phyloP scores from a whole-genome alignment of 2,329 filamentous ascomycete species.

The Graphium sp. region DNA sequence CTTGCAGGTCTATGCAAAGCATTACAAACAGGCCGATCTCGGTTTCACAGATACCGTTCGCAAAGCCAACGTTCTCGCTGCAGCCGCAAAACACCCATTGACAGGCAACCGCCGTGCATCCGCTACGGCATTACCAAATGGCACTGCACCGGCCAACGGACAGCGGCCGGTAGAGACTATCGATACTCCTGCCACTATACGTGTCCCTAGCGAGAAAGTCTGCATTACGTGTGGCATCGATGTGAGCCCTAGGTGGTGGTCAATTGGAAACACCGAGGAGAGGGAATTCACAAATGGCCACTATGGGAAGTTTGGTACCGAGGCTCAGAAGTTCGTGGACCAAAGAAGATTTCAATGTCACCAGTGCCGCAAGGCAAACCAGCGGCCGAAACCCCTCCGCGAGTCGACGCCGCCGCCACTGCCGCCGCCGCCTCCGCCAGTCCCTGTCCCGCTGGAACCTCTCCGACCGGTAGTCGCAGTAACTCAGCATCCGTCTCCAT shows the following conservation, averaged over 20 bases:
- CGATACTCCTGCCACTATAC: conserved; percentile 11
- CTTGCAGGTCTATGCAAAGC: conserved; percentile 71
- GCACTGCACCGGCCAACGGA: conserved; percentile 9
- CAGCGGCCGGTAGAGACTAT: background rate
- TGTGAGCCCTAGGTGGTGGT: conserved; percentile 61
- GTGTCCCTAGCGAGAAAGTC: conserved; percentile 29
- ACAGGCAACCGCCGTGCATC: conserved; percentile 36
- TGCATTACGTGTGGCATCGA: conserved; percentile 52
- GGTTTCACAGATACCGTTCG: conserved; percentile 81
- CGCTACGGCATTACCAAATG: conserved; percentile 22
- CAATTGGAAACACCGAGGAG: conserved; percentile 33
- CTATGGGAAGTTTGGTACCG: conserved; percentile 30
- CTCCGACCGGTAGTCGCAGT: conserved; percentile 1
- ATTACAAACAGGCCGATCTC: conserved; percentile 89
- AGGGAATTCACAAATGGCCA: conserved; percentile 34
- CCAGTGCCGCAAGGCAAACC: conserved; percentile 47
- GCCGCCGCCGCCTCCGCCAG: conserved; percentile 7
- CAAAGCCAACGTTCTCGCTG: conserved; percentile 66
- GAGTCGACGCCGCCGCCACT: conserved; percentile 8
- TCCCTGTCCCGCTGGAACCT: conserved; percentile 4
- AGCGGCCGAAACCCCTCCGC: conserved; percentile 17
- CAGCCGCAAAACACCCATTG: conserved; percentile 37
- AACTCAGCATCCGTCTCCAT: conserved; percentile 10
- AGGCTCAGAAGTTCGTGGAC: conserved; percentile 40
- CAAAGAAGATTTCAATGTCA: conserved; percentile 56